These are phyloP conservation scores for Podila clonocystis DNA, from an alignment of 192 early-diverging fungal genomes.

Conservation along the genomic window DNA sequence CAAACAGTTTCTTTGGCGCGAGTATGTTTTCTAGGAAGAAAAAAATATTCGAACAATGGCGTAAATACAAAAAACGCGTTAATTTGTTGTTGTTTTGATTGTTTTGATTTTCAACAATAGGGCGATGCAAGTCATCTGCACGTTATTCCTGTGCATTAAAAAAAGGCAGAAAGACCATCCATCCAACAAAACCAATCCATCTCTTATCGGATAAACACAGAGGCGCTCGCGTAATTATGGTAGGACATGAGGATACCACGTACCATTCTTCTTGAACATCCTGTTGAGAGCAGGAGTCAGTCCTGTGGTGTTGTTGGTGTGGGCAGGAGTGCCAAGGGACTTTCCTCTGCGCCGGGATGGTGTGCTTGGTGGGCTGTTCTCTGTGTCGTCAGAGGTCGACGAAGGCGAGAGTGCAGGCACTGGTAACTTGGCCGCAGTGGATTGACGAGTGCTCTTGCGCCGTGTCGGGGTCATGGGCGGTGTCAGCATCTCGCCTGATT, in stretches of 20 bases:
- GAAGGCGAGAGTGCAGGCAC: not conserved
- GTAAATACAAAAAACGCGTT: too few species aligned
- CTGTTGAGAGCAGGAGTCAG: slow-evolving; percentile 26
- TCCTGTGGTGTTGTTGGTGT: slow-evolving; percentile 16
- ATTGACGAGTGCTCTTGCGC: slow-evolving; percentile 1
- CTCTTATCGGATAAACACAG: slow-evolving; percentile 2
- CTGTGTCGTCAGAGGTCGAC: not conserved
- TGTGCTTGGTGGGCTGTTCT: not conserved
- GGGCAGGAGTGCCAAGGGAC: not conserved
- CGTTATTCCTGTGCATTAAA: too few species aligned
- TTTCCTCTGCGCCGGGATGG: not conserved
- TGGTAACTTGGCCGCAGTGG: not conserved
- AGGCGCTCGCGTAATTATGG: too few species aligned
- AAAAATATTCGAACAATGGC: too few species aligned
- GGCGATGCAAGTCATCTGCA: too few species aligned
- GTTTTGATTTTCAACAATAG: too few species aligned
- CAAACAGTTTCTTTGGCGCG: not conserved
- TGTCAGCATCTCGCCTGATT: not conserved
- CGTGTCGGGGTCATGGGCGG: slow-evolving; percentile 1
- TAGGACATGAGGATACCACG: too few species aligned
- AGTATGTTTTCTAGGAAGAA: not conserved
- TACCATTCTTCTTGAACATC: slow-evolving; percentile 27
- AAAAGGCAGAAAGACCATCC: not conserved
- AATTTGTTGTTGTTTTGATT: too few species aligned
- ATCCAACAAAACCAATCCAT: not conserved